Evolutionary conservation across 2,329 filamentous ascomycete species (phyloP).

Genomic region (Alternaria ethzedia): DNA sequence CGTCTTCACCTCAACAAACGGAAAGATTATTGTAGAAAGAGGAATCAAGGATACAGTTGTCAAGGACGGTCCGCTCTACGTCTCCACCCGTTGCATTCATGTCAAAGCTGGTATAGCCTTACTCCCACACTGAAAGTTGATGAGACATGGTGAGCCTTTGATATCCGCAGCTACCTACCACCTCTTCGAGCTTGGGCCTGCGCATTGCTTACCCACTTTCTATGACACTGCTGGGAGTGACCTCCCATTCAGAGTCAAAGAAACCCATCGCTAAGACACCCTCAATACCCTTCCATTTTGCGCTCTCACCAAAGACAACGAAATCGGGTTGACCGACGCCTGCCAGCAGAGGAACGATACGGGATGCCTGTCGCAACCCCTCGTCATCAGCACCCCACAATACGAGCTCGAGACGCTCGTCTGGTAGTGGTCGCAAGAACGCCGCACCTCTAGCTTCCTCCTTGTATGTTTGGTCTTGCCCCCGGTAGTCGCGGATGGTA

Average conservation of each 20-base stretch:
- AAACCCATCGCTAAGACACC: slow-evolving; percentile 62
- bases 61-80: neutral
- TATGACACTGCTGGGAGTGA: slow-evolving; percentile 56
- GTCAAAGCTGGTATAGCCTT: neutral
- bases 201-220: slow-evolving; percentile 3
- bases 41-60: neutral
- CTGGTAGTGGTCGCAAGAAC: slow-evolving; percentile 58
- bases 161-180: neutral
- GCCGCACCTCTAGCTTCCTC: slow-evolving; percentile 55
- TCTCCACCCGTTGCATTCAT: neutral
- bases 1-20: slow-evolving; percentile 15
- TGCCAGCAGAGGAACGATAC: slow-evolving; percentile 62
- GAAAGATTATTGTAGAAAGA: neutral
- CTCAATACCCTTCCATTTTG: slow-evolving; percentile 59
- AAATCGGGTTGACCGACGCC: slow-evolving; percentile 66
- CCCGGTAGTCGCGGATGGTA: slow-evolving; percentile 29
- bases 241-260: slow-evolving; percentile 61
- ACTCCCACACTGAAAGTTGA: neutral
- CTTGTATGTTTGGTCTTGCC: slow-evolving; percentile 31
- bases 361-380: slow-evolving; percentile 57
- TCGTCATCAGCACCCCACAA: slow-evolving; percentile 61
- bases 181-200: neutral
- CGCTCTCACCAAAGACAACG: slow-evolving; percentile 55
- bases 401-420: slow-evolving; percentile 60
- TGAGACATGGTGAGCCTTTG: neutral